Conservation (phyloP, 768 basidiomycete genomes). For the Tylopilus vinaceipallidus region DNA sequence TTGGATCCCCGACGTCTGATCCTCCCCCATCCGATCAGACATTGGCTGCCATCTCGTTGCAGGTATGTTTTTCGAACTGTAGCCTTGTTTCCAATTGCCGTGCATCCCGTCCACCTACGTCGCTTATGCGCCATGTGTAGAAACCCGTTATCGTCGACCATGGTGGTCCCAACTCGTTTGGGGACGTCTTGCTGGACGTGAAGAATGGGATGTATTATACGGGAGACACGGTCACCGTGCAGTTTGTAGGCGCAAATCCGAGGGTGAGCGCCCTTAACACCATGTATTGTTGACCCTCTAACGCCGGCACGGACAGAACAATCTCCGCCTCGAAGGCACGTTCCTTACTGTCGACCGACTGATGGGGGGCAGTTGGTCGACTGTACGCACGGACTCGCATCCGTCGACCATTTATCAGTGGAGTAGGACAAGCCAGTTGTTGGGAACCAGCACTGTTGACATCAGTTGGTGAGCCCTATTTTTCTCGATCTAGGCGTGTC, state of each 20-base stretch:
- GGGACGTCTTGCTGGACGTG: constrained; percentile 59
- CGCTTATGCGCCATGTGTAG: constrained; percentile 30
- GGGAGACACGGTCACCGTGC: constrained; percentile 57
- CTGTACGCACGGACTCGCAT: constrained; percentile 72
- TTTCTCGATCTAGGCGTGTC: not conserved
- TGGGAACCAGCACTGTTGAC: constrained; percentile 63
- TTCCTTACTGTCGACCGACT: constrained; percentile 66
- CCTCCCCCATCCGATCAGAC: constrained; percentile 63
- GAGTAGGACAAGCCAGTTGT: constrained; percentile 53
- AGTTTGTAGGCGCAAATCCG: constrained; percentile 77
- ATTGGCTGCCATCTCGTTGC: constrained; percentile 64
- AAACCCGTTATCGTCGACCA: constrained; percentile 61
- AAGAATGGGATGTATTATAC: constrained; percentile 45
- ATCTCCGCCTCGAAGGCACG: constrained; percentile 69
- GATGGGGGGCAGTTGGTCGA: constrained; percentile 48
- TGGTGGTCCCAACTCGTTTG: constrained; percentile 56
- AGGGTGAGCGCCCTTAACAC: constrained; percentile 44
- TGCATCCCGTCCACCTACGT: not conserved
- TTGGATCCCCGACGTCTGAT: constrained; percentile 56
- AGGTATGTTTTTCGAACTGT: constrained; percentile 35
- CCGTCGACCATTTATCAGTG: constrained; percentile 71
- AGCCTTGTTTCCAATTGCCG: not conserved
- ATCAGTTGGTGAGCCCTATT: constrained; percentile 53
- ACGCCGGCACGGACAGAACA: no score
- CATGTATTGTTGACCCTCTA: no score